Conservation (phyloP, 208 protist species). For the Leishmania major region DNA sequence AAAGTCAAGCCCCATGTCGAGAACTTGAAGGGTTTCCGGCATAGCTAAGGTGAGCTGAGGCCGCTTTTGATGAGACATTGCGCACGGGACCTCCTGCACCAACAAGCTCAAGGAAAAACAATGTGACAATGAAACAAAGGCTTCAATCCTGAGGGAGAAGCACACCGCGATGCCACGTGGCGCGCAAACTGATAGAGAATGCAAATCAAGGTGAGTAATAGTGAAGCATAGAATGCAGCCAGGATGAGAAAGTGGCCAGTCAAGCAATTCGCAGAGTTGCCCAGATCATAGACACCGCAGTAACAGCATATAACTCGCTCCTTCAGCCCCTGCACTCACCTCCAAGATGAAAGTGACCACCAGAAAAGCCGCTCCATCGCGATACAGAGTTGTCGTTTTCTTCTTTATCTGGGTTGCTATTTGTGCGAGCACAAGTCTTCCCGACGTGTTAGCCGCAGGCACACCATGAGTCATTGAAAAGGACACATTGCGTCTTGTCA, state of each 20-base stretch:
- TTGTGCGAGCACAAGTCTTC: not conserved
- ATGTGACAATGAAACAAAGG: not conserved
- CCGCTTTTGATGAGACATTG: slow-evolving; percentile 62
- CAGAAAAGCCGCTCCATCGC: not conserved
- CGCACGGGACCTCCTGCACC: not conserved
- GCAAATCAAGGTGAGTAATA: not conserved
- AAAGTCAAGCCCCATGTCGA: slow-evolving; percentile 90
- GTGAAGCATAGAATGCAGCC: not conserved
- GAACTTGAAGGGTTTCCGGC: slow-evolving; percentile 68
- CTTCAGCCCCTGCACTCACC: not conserved
- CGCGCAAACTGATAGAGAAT: not conserved
- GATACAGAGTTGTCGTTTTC: not conserved
- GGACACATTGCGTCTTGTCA: not conserved
- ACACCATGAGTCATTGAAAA: not conserved
- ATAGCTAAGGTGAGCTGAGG: slow-evolving; percentile 56
- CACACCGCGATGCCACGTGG: not conserved
- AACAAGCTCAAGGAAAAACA: not conserved
- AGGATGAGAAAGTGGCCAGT: not conserved
- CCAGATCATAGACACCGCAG: not conserved
- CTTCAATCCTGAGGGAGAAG: slow-evolving; percentile 3
- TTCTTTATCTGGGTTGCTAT: not conserved
- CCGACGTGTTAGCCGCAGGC: not conserved
- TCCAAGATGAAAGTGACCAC: not conserved
- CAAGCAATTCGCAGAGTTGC: not conserved
- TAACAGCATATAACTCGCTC: not conserved